These are phyloP conservation scores for Globisporangium viniferum DNA, from an alignment of 352 stramenopile species.

Conservation along the genomic window DNA sequence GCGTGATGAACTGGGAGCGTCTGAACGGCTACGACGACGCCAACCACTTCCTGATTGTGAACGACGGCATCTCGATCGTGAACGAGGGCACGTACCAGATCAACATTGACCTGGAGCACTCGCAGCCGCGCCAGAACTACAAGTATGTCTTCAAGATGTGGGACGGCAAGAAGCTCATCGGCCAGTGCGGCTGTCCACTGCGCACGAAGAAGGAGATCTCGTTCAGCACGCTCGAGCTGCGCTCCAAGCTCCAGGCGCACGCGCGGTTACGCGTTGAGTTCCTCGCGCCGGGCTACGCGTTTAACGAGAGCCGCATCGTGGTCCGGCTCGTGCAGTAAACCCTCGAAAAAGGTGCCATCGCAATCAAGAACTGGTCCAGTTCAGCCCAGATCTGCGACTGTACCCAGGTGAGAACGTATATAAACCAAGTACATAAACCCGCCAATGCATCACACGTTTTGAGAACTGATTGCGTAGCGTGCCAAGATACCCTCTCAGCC, in stretches of 20 bases:
- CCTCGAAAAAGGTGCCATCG: not conserved
- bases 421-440: not conserved
- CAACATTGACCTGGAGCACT: slow-evolving; percentile 43
- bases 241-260: slow-evolving; percentile 27
- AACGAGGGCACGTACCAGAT: slow-evolving; percentile 37
- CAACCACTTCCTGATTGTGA: slow-evolving; percentile 16
- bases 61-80: slow-evolving; percentile 32
- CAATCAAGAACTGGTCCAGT: not conserved
- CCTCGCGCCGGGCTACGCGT: slow-evolving; percentile 35
- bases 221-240: slow-evolving; percentile 35
- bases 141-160: slow-evolving; percentile 38
- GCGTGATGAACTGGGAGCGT: slow-evolving; percentile 38
- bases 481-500: too few species aligned
- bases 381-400: not conserved
- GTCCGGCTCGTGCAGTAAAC: slow-evolving; percentile 25
- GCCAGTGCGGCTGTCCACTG: slow-evolving; percentile 34
- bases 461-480: too few species aligned
- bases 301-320: slow-evolving; percentile 40
- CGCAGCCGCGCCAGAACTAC: slow-evolving; percentile 19
- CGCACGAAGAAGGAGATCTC: slow-evolving; percentile 25
- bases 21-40: slow-evolving; percentile 24
- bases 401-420: not conserved
- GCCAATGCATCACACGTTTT: too few species aligned
- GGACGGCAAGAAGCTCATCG: slow-evolving; percentile 36
- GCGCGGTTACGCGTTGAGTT: slow-evolving; percentile 42